Percentiles rank a stretch among this genome's conserved stretches.
Conservation (phyloP, 2,329 filamentous ascomycete genomes). For the Hypoxylon sp. region DNA sequence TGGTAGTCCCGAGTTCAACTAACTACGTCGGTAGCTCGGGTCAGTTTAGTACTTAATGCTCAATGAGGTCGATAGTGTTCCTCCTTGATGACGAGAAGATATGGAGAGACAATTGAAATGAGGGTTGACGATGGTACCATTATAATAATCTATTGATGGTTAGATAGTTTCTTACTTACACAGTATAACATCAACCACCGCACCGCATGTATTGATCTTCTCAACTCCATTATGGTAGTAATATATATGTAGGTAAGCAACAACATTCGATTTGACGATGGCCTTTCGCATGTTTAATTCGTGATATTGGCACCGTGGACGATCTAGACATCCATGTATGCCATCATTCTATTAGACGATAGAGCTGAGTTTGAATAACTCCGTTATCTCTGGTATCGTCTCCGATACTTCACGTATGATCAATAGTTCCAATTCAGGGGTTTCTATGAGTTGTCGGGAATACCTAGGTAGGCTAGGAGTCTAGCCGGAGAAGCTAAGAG, state of each 20-base stretch:
- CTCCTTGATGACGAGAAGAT: no score
- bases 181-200: neutral
- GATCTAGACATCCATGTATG: neutral
- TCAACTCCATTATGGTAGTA: no score
- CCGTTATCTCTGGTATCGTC: neutral
- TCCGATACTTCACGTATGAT: neutral
- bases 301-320: neutral
- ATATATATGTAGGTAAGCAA: neutral
- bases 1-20: no score
- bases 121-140: neutral
- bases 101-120: no score
- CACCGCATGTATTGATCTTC: neutral
- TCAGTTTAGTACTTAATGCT: no score
- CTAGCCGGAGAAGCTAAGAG: neutral
- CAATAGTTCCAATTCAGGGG: neutral
- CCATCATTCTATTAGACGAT: neutral
- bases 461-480: neutral
- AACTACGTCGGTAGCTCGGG: no score
- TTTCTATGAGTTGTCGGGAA: neutral
- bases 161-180: neutral
- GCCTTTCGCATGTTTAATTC: neutral
- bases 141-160: neutral
- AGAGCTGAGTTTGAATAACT: neutral
- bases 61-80: no score
- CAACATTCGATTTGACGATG: neutral